Base-by-base conservation (phyloP, 495 filamentous ascomycete genomes). In the Penicillium diatomitis region DNA sequence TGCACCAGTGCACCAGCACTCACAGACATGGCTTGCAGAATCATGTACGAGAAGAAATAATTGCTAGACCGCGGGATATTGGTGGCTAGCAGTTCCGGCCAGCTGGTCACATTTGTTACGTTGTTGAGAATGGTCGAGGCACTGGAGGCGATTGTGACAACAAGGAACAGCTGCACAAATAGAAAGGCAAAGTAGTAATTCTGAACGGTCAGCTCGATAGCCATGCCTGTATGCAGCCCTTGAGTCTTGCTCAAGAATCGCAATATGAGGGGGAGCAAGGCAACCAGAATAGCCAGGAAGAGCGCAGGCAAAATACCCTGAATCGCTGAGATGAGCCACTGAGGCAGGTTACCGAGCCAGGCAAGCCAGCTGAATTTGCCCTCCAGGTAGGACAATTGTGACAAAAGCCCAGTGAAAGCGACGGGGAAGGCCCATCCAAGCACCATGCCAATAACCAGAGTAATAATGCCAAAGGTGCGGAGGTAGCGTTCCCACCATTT, bases 1-100 rank as follows among this genome's bases (percentile, higher is more conserved):
- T 98, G 94, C n/a, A 95, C 74, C 8, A 98, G 73, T 8, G 88
- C 88, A 58, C 88, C 90, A 29, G 91, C 90, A 66, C 88, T 94
- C 56, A 86, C 85, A 49, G 86, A 86, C 57, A 98, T 76, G 10
- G 90, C 88, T 61, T 96, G 94, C 12, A 98, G 80, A 62, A 97
- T 82, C 82, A 98, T 89, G 73, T 98, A 98, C 4, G 87, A 89
- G 72, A 96, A 97, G 72, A 97, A 98, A 67, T 96, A 97, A 61
- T 96, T 95, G 52, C 87, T 84, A 2, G 90, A 87, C 65, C 83
- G 85, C 36, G 92, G 92, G 35, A 98, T 75, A 54, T 91, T 91
- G 31, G 72, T 61, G 2, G 91, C 92, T 46, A 98, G 65, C n/a
- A 88, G 71, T 28, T 80, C 61, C 0, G 89, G 81, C 64, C 78